Percentiles rank a stretch among this genome's conserved stretches.
phyloP scores from a whole-genome alignment of 2,329 filamentous ascomycete genomes.

The Xylariomycetidae sp. region DNA sequence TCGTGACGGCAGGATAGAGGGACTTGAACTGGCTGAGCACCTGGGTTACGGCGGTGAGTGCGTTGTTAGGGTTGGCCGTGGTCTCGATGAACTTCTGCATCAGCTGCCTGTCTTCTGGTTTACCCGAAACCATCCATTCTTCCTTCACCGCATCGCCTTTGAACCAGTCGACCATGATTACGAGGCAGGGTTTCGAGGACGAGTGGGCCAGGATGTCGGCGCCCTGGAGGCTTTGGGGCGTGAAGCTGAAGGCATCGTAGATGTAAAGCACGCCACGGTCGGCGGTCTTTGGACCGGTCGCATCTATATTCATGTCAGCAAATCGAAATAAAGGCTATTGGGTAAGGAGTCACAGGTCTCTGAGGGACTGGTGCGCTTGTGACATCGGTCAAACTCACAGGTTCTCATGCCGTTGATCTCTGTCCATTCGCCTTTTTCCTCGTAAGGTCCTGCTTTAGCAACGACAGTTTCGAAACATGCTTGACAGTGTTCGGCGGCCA shows the following conservation, averaged over 20 bases:
- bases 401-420: constrained; percentile 1
- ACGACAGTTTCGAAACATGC: constrained; percentile 1
- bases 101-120: background rate
- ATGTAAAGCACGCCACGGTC: constrained; percentile 1
- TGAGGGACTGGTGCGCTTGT: too few species aligned
- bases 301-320: background rate
- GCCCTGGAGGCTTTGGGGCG: background rate
- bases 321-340: background rate
- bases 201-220: constrained; percentile 1
- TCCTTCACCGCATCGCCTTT: background rate
- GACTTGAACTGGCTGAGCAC: background rate
- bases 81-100: background rate
- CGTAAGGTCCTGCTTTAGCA: constrained; percentile 1
- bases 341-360: too few species aligned
- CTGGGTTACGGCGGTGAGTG: background rate
- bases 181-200: background rate
- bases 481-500: background rate
- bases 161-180: constrained; percentile 1
- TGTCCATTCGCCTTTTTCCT: constrained; percentile 1
- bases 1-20: background rate
- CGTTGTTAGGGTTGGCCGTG: background rate
- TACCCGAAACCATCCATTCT: background rate
- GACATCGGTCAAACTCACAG: background rate
- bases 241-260: background rate
- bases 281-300: constrained; percentile 1